Percentiles rank a stretch among this genome's conserved stretches.
phyloP scores from a whole-genome alignment of 306 rosid genomes.

The Begonia masoniana region DNA sequence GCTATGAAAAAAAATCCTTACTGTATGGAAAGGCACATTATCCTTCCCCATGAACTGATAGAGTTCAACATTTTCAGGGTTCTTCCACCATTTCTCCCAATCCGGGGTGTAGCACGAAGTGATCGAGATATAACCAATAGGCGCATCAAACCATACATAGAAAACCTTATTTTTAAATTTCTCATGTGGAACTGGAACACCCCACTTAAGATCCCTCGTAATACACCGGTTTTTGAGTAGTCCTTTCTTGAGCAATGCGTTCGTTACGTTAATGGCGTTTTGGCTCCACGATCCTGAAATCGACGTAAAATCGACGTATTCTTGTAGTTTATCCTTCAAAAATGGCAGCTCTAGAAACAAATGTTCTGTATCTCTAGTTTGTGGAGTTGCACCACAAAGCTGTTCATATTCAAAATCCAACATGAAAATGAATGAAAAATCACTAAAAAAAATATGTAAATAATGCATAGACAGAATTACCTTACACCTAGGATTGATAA shows the following conservation, averaged over 20 bases:
- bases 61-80: conserved; percentile 59
- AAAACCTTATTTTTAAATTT: conserved; percentile 62
- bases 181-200: conserved; percentile 73
- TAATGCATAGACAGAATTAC: conserved; percentile 15
- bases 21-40: conserved; percentile 78
- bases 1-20: conserved; percentile 20
- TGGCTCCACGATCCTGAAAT: conserved; percentile 63
- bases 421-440: background rate
- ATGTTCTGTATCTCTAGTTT: conserved; percentile 44
- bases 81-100: conserved; percentile 88
- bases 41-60: conserved; percentile 84
- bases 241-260: conserved; percentile 64
- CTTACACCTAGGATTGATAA: conserved; percentile 55
- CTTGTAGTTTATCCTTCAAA: conserved; percentile 48
- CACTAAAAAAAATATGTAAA: background rate
- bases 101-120: conserved; percentile 61
- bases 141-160: conserved; percentile 88
- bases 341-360: conserved; percentile 66
- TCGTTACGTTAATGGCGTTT: conserved; percentile 57
- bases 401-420: conserved; percentile 9
- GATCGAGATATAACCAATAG: conserved; percentile 73
- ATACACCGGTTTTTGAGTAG: conserved; percentile 42
- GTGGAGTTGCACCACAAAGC: conserved; percentile 48
- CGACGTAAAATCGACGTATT: conserved; percentile 40
- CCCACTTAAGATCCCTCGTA: conserved; percentile 76